These are phyloP conservation scores for Trametes maxima DNA, from an alignment of 768 basidiomycete species.

Conservation along the genomic window DNA sequence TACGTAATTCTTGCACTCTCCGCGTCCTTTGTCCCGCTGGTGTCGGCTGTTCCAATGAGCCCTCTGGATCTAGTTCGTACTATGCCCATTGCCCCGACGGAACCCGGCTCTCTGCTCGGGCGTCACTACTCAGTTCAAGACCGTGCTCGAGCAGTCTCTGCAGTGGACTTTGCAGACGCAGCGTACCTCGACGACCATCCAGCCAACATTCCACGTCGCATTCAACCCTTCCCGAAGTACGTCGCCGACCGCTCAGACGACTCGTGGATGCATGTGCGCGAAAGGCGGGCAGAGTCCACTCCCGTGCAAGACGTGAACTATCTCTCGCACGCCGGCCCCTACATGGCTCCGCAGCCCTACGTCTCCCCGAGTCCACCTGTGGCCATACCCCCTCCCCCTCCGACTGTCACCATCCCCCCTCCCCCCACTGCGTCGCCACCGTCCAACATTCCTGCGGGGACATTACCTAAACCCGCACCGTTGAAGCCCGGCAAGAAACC, in stretches of 20 bases:
- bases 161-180: not conserved
- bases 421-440: not conserved
- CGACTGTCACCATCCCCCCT: not conserved
- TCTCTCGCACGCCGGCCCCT: slow-evolving; percentile 26
- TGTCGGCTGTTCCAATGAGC: not conserved
- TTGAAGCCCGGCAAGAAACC: slow-evolving; percentile 1
- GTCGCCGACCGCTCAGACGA: slow-evolving; percentile 25
- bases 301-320: slow-evolving; percentile 19
- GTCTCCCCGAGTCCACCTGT: not conserved
- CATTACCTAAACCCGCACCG: not conserved
- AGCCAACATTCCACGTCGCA: not conserved
- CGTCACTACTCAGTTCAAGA: slow-evolving; percentile 26
- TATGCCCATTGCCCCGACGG: not conserved
- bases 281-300: slow-evolving; percentile 4
- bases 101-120: slow-evolving; percentile 29
- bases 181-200: not conserved
- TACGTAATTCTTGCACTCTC: slow-evolving; percentile 18
- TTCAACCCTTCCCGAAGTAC: slow-evolving; percentile 22
- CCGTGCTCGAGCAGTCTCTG: not conserved
- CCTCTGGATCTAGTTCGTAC: not conserved
- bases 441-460: not conserved
- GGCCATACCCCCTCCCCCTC: not conserved
- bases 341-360: not conserved
- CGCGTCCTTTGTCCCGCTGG: slow-evolving; percentile 6
- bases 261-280: slow-evolving; percentile 3